Percentiles rank a stretch among this genome's conserved stretches.
Conservation (phyloP, 805 yeast species). For the Candida arabinofermentans region DNA sequence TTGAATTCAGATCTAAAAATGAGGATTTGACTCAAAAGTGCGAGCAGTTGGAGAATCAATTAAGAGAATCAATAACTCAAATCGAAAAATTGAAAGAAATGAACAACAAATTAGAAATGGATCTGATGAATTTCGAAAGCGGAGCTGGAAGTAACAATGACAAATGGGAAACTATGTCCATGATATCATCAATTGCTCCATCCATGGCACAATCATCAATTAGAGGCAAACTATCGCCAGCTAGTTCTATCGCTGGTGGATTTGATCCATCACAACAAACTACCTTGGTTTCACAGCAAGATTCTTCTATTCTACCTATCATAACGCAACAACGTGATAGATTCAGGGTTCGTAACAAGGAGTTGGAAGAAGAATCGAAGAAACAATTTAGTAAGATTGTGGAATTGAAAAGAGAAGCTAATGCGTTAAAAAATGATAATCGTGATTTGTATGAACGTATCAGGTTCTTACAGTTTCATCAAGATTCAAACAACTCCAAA, state of each 20-base stretch:
- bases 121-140: constrained; percentile 57
- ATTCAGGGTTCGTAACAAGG: constrained; percentile 76
- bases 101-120: constrained; percentile 68
- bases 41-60: constrained; percentile 35
- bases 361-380: constrained; percentile 77
- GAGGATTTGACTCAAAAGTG: constrained; percentile 41
- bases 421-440: constrained; percentile 66
- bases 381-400: constrained; percentile 48
- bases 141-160: constrained; percentile 34
- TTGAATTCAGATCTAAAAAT: constrained; percentile 58
- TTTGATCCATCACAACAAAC: constrained; percentile 10
- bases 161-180: constrained; percentile 58
- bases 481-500: constrained; percentile 17
- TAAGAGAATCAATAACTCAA: constrained; percentile 34
- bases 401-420: constrained; percentile 63
- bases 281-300: neutral
- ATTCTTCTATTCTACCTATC: constrained; percentile 64
- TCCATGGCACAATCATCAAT: constrained; percentile 9
- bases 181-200: constrained; percentile 55
- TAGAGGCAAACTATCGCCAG: constrained; percentile 42
- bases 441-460: constrained; percentile 75
- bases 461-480: constrained; percentile 57
- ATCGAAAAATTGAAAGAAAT: constrained; percentile 39
- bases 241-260: constrained; percentile 48
- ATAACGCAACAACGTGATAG: constrained; percentile 94